Percentiles rank a stretch among this genome's conserved stretches.
Conservation (phyloP, 345 rosid species). For the Populus nigra region DNA sequence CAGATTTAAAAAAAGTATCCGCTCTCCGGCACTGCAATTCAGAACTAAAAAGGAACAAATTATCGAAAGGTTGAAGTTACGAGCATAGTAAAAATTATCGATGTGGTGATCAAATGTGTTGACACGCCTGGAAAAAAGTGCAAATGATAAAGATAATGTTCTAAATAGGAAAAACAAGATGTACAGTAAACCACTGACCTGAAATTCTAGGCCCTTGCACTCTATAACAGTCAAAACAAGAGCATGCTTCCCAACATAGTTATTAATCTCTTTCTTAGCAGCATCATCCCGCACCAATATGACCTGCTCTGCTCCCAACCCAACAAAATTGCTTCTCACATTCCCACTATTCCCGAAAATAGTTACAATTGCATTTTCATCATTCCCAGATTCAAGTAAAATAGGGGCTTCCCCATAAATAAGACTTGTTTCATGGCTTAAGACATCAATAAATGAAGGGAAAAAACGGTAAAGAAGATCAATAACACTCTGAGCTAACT, state of each 20-base stretch:
- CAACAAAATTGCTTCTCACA: slow-evolving; percentile 23
- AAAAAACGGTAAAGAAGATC: slow-evolving; percentile 48
- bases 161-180: not conserved
- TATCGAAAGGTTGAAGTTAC: not conserved
- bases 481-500: slow-evolving; percentile 50
- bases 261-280: slow-evolving; percentile 27
- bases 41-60: not conserved
- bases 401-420: slow-evolving; percentile 52
- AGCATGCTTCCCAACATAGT: slow-evolving; percentile 45
- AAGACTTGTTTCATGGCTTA: slow-evolving; percentile 37
- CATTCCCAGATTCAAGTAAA: slow-evolving; percentile 33
- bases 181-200: slow-evolving; percentile 26
- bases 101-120: not conserved
- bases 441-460: slow-evolving; percentile 33
- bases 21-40: not conserved
- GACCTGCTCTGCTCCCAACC: slow-evolving; percentile 53
- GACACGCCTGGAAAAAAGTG: not conserved
- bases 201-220: slow-evolving; percentile 56
- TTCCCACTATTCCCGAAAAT: slow-evolving; percentile 39
- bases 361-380: slow-evolving; percentile 35
- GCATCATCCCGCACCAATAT: slow-evolving; percentile 45
- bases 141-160: not conserved
- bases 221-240: slow-evolving; percentile 46
- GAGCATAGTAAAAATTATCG: not conserved
- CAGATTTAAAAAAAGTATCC: not conserved